Evolutionary conservation across 2,329 filamentous ascomycete genomes (phyloP).

Genomic region (Xenoacremonium recifei): DNA sequence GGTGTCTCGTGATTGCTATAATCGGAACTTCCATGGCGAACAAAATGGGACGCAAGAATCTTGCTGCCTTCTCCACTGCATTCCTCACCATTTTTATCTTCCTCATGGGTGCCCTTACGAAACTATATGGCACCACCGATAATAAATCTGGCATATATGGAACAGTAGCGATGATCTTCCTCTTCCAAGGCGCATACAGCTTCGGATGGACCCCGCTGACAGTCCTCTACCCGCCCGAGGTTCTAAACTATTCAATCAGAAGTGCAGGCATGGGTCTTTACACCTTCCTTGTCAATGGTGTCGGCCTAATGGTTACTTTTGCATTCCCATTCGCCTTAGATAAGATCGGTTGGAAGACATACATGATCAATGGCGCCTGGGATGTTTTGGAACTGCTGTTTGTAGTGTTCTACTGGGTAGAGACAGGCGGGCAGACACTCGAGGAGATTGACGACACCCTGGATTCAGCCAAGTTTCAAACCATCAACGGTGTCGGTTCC

Average conservation of each 20-base stretch:
- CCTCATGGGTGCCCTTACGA: slow-evolving; percentile 49
- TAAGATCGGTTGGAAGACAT: slow-evolving; percentile 22
- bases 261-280: slow-evolving; percentile 33
- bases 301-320: slow-evolving; percentile 4
- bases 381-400: slow-evolving; percentile 16
- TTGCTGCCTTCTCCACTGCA: slow-evolving; percentile 36
- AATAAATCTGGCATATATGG: slow-evolving; percentile 39
- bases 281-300: slow-evolving; percentile 1
- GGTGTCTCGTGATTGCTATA: slow-evolving; percentile 42
- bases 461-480: background rate
- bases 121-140: slow-evolving; percentile 27
- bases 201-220: slow-evolving; percentile 26
- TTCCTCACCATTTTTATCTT: slow-evolving; percentile 45
- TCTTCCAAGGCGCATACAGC: slow-evolving; percentile 24
- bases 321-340: slow-evolving; percentile 19
- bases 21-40: slow-evolving; percentile 41
- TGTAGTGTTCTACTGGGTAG: slow-evolving; percentile 1
- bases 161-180: slow-evolving; percentile 27
- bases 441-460: slow-evolving; percentile 1
- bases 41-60: slow-evolving; percentile 42
- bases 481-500: background rate
- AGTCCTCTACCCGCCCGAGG: slow-evolving; percentile 24
- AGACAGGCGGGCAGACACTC: slow-evolving; percentile 1
- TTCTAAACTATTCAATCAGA: slow-evolving; percentile 25
- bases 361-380: slow-evolving; percentile 22